Base-by-base conservation (phyloP, 23 red algal genomes). In the Gracilaria gracilis region DNA sequence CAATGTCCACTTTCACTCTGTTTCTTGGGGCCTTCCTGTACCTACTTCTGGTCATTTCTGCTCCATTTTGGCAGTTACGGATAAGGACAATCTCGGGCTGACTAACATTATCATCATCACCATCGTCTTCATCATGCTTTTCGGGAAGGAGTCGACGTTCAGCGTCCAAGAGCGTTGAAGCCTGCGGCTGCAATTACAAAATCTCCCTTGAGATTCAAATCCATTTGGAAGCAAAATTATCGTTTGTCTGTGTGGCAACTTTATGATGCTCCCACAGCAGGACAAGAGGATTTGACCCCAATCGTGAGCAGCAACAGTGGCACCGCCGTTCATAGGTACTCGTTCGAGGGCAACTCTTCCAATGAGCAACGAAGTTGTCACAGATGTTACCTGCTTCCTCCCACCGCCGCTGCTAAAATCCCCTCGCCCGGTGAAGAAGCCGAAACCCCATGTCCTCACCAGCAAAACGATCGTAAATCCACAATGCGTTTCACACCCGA, bases 401-500 rank as follows among this genome's bases (percentile, higher is more conserved):
- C 35, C 67, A 73, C 67, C 67, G 20, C 67, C 67, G 15, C 67
- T 5, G 38, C 67, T 73, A 35, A 73, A 73, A 4, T 73, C 67
- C 20, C 1, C 67, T 7, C 35, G 34, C 1, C 35, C 35, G 21
- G 17, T 15, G 20, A 37, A 73, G 38, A 73, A 37, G 34, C 42
- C 8, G 7, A 73, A 35, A 7, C 17, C 27, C 27, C 5, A 73
- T 1, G 67, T 40, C 17, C 20, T 37, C 16, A 44, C 21, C 35
- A 73, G 67, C 38, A 40, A 37, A 40, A 73, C 67, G 38, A 62
- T 62, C 59, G 59, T 62, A 29, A 44, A 37, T 21, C 67, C 67
- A 6, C 67, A 73, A n/a, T 73, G 67, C 67, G 67, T 73, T 24
- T 73, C 67, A 44, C 67, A 73, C 44, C 34, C 67, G 1, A 73